Evolutionary conservation across 2,329 filamentous ascomycete genomes (phyloP).

Genomic region (Penicillium sp.): DNA sequence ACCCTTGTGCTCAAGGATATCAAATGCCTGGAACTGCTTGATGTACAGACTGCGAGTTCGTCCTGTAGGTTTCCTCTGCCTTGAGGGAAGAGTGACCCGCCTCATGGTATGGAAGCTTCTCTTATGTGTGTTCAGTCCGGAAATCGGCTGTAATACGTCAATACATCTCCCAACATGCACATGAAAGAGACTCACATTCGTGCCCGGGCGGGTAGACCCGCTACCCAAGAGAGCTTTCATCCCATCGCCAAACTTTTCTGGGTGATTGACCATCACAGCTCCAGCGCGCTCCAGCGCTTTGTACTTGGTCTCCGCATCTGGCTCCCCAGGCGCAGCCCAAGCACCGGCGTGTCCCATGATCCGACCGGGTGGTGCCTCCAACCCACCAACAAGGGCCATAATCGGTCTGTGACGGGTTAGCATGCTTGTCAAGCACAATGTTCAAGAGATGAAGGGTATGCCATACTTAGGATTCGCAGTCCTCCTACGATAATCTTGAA

Average conservation of each 20-base stretch:
- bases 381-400: conserved; percentile 69
- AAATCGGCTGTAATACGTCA: conserved; percentile 23
- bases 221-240: conserved; percentile 62
- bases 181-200: conserved; percentile 23
- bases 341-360: conserved; percentile 82
- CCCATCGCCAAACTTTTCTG: conserved; percentile 70
- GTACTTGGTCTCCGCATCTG: conserved; percentile 65
- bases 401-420: conserved; percentile 59
- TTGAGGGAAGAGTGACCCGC: conserved; percentile 24
- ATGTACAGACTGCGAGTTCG: conserved; percentile 55
- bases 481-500: conserved; percentile 63
- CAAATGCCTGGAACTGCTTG: conserved; percentile 54
- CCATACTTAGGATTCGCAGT: conserved; percentile 64
- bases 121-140: conserved; percentile 39
- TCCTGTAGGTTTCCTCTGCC: not conserved
- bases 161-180: not conserved
- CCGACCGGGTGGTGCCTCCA: conserved; percentile 62
- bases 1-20: conserved; percentile 56
- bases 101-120: conserved; percentile 55
- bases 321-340: conserved; percentile 67
- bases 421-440: not conserved
- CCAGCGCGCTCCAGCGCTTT: conserved; percentile 66
- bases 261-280: conserved; percentile 71
- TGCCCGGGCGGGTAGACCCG: conserved; percentile 29
- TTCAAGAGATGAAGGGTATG: not conserved